Base-by-base conservation (phyloP, 2,329 filamentous ascomycete genomes). In the Cyclaneusma minus region DNA sequence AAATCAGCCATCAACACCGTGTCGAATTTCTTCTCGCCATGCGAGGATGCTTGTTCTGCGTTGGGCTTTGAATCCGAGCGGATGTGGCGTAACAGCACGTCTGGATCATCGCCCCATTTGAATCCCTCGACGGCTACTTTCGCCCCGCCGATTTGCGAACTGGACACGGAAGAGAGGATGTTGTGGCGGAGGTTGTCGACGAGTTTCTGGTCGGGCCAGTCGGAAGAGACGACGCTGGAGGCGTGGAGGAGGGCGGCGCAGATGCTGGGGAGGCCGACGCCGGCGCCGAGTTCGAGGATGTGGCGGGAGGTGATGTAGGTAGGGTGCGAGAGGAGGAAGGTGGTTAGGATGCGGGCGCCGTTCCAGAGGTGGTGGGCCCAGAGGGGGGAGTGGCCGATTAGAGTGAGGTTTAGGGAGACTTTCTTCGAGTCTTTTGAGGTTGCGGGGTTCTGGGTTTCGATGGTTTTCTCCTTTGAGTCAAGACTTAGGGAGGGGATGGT, bases 341-440 rank as follows among this genome's bases (percentile, higher is more conserved):
- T 61, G 10, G 84, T 70, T 25, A 87, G 65, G 20, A 81, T 70
- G 35, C 80, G 76, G 33, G 77, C 76, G 33, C 82, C 85, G 50
- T 94, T 91, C 87, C 87, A 95, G 16, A 94, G 65, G 37, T 80
- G 66, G 51, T 94, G 82, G 10, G 82, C 85, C 68, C 91, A 92
- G 9, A 91, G 67, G 13, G 84, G 81, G 57, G 80, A 87, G 51
- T 81, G 74, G 33, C 85, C 85, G 22, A 93, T 81, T 8, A 94
- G 68, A 41, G 80, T 70, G 36, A 93, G 65, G n/a, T n/a, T n/a
- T n/a, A n/a, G n/a, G n/a, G 26, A 59, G 68, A 37, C 91, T 56
- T 15, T 58, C 56, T 36, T 69, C 48, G 17, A 29, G 15, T 9
- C 24, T 24, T 20, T 20, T 20, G 8, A 20, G 7, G 18, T 7